Base-by-base conservation (phyloP, 2,329 filamentous ascomycete species). In the Alternaria sp. region DNA sequence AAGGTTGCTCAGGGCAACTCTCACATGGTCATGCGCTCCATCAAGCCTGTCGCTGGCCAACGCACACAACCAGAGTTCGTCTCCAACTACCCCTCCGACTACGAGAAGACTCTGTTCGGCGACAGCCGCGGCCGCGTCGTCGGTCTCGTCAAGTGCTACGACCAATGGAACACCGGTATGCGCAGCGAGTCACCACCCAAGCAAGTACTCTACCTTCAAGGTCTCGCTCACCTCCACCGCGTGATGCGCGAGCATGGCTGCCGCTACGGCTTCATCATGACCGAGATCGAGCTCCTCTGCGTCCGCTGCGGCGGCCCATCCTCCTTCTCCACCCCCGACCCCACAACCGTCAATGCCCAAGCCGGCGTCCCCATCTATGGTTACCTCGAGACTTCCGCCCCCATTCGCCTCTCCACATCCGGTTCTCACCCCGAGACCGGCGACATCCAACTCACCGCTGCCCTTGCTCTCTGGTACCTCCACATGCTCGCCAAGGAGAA, bases 161-260 rank as follows among this genome's bases (percentile, higher is more conserved):
- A 97, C 80, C 90, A 92, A 73, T 97, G 96, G 92, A 97, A 97
- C 85, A 96, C 93, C 1, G 92, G 92, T 66, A 97, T 97, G 92
- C 92, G 94, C 63, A 89, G 90, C 63, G 93, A 96, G 79, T 89
- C 90, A 47, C 93, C 94, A 68, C 88, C 93, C 79, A 92, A 94
- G 81, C 91, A 92, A 62, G 92, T 97, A 61, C 90, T 95, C 64
- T 97, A 97, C 83, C 90, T 97, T 20, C 90, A 92, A 55, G 93
- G 93, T 2, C 88, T 98, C 6, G 87, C 94, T 0, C 93, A 96
- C 72, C 84, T 97, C 47, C 95, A 98, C 81, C 88, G 92, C 77
- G 90, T 90, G 75, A 97, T 97, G 93, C 93, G 95, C 79, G 93
- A 97, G 82, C 92, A 97, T 82, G 90, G 90, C 70, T 96, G 93